These are phyloP conservation scores for Notholithocarpus densiflorus DNA, from an alignment of 306 rosid species.

Conservation along the genomic window DNA sequence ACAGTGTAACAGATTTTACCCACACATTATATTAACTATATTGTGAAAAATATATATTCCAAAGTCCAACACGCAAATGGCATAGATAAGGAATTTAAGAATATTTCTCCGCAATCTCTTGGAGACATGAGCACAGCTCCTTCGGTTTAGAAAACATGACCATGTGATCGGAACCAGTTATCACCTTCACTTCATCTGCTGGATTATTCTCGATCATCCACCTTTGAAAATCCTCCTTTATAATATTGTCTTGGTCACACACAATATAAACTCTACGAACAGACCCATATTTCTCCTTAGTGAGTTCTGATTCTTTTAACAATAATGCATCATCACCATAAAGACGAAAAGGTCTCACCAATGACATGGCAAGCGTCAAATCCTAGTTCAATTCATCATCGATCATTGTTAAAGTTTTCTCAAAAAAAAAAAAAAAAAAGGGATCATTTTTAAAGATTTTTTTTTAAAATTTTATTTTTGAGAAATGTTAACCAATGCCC, in stretches of 20 bases:
- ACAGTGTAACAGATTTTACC: too few relatives aligned
- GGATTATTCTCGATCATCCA: slow-evolving; percentile 39
- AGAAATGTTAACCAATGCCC: too few relatives aligned
- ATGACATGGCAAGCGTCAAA: slow-evolving; percentile 27
- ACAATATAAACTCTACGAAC: slow-evolving; percentile 35
- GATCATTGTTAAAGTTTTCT: too few relatives aligned
- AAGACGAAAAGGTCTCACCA: slow-evolving; percentile 22
- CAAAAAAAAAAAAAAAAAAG: too few relatives aligned
- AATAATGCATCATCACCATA: not conserved
- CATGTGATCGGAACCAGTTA: slow-evolving; percentile 51
- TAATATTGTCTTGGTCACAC: slow-evolving; percentile 26
- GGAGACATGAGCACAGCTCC: slow-evolving; percentile 28
- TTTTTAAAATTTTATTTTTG: too few relatives aligned
- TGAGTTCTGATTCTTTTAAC: slow-evolving; percentile 19
- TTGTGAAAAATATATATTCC: not conserved
- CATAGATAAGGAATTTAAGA: not conserved
- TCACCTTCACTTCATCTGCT: slow-evolving; percentile 24
- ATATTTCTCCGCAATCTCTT: slow-evolving; percentile 20
- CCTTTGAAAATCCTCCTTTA: slow-evolving; percentile 18
- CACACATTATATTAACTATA: too few relatives aligned
- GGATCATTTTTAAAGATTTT: too few relatives aligned
- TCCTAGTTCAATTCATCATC: slow-evolving; percentile 16
- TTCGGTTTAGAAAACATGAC: slow-evolving; percentile 41
- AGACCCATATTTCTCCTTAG: slow-evolving; percentile 27
- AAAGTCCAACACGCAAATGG: not conserved